Evolutionary conservation across 75 land plant species (phyloP), one percentile per base, ranked within the genome.

Genomic region (Ceratopteris richardii): DNA sequence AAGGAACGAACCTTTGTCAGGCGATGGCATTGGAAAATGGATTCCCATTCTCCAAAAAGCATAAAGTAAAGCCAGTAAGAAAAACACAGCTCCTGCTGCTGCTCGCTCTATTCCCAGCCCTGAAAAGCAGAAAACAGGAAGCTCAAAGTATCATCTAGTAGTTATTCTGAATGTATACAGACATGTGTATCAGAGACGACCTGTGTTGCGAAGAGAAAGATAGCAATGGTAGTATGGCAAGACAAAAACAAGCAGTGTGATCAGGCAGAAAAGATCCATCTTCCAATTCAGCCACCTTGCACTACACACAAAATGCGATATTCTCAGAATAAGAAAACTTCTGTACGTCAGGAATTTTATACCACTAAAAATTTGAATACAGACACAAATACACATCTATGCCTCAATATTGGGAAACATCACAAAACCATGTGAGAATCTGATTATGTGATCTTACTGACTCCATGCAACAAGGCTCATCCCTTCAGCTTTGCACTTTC

Each of bases 1-100:
- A n/a, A 52, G 54, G 28, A 20, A 52, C 28, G 25, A 60, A 82
- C 96, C 96, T 78, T 76, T 85, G 41, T 85, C 87, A 51, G 82
- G 82, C 13, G 90, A 82, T 26, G 90, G 96, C 96, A 90, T 90
- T 0, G 96, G 96, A 61, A 90, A 86, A 59, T 90, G 96, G 64
- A 90, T 72, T 28, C 96, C 96, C 87, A 90, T 86, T 51, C 87
- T 86, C 96, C 96, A 90, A 69, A 90, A 90, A 44, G 76, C 96
- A 71, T 90, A 90, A 6, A 90, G 80, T 65, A 80, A 86, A 7
- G 78, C 96, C 28, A 71, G 36, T 42, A 90, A 58, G 57, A 90
- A 90, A n/a, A 85, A 52, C 17, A 90, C 36, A 22, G 96, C 84
- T 22, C 82, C 81, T 53, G 75, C 20, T 11, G 77, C 80, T 67